Conservation (phyloP, 345 rosid genomes). For the Lenwebbia sp. region DNA sequence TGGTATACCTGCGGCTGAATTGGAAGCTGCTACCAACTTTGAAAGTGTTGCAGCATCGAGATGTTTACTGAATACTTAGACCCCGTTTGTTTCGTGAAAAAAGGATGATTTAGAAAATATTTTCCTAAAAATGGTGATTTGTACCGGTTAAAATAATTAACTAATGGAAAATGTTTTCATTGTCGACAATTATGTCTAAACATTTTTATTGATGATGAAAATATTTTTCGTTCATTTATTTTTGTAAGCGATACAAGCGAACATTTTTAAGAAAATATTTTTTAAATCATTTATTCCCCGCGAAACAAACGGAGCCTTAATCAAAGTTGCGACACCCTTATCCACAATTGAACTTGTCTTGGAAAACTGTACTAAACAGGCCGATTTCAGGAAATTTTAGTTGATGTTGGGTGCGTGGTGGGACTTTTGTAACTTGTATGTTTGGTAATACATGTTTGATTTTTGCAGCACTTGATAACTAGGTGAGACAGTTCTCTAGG, state of each 20-base stretch:
- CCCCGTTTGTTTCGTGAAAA: no score
- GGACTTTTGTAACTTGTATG: not conserved
- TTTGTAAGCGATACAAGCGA: no score
- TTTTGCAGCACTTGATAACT: not conserved
- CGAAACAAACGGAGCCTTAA: no score
- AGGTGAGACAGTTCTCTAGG: not conserved
- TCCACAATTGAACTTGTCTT: rapidly evolving
- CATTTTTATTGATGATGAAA: no score
- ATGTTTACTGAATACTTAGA: not conserved
- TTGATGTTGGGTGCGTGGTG: not conserved
- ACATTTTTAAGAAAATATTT: no score
- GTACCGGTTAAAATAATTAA: no score
- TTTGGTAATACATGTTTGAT: not conserved
- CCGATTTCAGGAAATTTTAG: not conserved
- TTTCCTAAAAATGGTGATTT: no score
- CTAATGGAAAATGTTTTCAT: no score
- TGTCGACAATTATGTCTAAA: no score
- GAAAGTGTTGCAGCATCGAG: not conserved
- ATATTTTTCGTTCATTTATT: no score
- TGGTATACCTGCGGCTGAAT: not conserved
- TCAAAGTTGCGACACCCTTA: not conserved
- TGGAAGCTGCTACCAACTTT: rapidly evolving
- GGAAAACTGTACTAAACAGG: not conserved
- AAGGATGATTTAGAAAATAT: no score
- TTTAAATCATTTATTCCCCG: no score